A percentile compares a stretch with the other conserved stretches of the same genome.
Conservation (phyloP, 805 yeast genomes). For the Pichia nanzhaoensis region DNA sequence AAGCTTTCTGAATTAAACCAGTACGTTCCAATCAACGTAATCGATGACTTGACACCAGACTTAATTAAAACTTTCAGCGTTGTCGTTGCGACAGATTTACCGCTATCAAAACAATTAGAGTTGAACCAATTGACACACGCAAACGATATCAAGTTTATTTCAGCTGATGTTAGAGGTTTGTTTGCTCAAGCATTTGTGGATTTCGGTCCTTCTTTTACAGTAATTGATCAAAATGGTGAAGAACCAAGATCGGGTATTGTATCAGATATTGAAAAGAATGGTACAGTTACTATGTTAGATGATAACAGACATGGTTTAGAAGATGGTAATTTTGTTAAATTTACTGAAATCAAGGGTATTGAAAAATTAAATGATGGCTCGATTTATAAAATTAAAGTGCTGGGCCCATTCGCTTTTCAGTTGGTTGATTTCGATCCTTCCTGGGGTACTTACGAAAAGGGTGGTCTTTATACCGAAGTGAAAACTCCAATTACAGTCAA, state of each 20-base stretch:
- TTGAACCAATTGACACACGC: constrained; percentile 72
- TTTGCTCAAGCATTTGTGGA: constrained; percentile 89
- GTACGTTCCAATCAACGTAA: constrained; percentile 79
- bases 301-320: constrained; percentile 90
- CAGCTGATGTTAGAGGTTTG: constrained; percentile 79
- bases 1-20: constrained; percentile 77
- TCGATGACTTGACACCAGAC: constrained; percentile 48
- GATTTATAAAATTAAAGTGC: constrained; percentile 69
- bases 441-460: constrained; percentile 63
- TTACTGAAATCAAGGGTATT: constrained; percentile 79
- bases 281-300: constrained; percentile 89
- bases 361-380: constrained; percentile 65
- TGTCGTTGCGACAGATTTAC: constrained; percentile 71
- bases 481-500: constrained; percentile 64
- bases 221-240: constrained; percentile 86
- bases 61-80: constrained; percentile 61
- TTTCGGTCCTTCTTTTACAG: constrained; percentile 74
- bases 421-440: constrained; percentile 46
- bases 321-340: constrained; percentile 86
- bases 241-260: constrained; percentile 85
- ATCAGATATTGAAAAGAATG: constrained; percentile 79
- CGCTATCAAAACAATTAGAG: constrained; percentile 66
- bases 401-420: constrained; percentile 92
- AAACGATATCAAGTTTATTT: constrained; percentile 68
- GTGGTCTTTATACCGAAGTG: constrained; percentile 90